Evolutionary conservation across 2,329 filamentous ascomycete genomes (phyloP), one percentile per base, ranked within the genome.

Genomic region (Xylaria multiplex): DNA sequence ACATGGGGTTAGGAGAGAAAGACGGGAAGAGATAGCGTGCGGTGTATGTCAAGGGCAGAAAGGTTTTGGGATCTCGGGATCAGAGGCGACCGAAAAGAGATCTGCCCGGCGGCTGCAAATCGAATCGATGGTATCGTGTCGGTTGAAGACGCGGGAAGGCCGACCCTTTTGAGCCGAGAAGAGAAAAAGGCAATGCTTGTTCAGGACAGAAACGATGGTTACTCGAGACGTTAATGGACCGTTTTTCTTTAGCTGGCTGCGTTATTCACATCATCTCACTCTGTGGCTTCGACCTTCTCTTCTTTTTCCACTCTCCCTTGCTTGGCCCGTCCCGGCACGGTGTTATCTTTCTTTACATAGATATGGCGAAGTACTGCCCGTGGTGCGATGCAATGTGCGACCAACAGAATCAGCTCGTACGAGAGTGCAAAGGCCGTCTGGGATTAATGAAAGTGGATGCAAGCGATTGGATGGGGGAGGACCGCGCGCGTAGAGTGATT

Each of bases 401-500:
- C 66, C 50, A 48, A 32, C 13, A 66, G 48, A 48, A 59, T 58
- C 59, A 68, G 53, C 59, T 69, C 64, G 60, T 64, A 57, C 67
- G 64, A 68, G 63, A 59, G 42, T 62, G 56, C 59, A 55, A 57
- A 57, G 46, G 35, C 46, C 46, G 65, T 67, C 59, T 68, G 62
- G 59, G 55, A 65, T 65, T 63, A 56, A 67, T 59, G 62, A 68
- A 68, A 57, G 46, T 58, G 59, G 45, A 37, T 5, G 50, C 13
- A 60, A 68, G 65, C 59, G 67, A 67, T 69, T 69, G 67, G 68
- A 54, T 42, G 49, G 56, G 59, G 54, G 30, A n/a, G 58, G 43
- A 45, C 52, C 46, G 8, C 37, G 68, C 68, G 68, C 68, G 67
- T 65, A 69, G 58, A 60, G 54, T 65, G 61, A 63, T 60, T 59